Percentiles rank a stretch among this genome's conserved stretches.
These are phyloP conservation scores for Oehlia diaphana DNA, from an alignment of 192 early-diverging fungal genomes.

Conservation along the genomic window DNA sequence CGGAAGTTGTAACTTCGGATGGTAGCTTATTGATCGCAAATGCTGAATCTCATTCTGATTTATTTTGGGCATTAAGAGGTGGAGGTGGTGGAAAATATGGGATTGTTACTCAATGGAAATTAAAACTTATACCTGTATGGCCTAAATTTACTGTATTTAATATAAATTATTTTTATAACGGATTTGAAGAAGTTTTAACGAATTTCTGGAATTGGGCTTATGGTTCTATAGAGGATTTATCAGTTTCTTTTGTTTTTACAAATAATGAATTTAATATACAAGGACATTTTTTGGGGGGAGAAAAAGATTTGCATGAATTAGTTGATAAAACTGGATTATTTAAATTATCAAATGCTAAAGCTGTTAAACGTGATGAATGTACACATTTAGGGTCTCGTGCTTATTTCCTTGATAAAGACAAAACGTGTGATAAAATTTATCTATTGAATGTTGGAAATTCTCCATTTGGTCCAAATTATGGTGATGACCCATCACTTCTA, in stretches of 20 bases:
- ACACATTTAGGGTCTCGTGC: neutral
- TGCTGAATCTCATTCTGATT: slow-evolving; percentile 42
- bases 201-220: neutral
- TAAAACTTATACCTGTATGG: slow-evolving; percentile 30
- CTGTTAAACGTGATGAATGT: neutral
- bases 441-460: slow-evolving; percentile 23
- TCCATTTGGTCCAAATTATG: slow-evolving; percentile 5
- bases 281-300: neutral
- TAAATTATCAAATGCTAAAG: neutral
- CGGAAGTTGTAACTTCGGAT: slow-evolving; percentile 51
- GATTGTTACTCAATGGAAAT: slow-evolving; percentile 38
- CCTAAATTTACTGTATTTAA: neutral
- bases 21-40: slow-evolving; percentile 44
- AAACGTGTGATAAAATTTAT: neutral
- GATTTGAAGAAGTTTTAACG: neutral
- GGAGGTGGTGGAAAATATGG: slow-evolving; percentile 47
- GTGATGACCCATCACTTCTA: neutral
- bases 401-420: slow-evolving; percentile 4
- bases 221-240: neutral
- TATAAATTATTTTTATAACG: neutral
- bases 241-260: neutral
- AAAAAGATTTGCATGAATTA: neutral
- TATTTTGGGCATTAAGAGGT: slow-evolving; percentile 66
- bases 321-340: neutral
- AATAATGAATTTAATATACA: neutral